These are phyloP conservation scores for Rhizopogon vesiculosus DNA, from an alignment of 768 basidiomycete species.

Conservation along the genomic window DNA sequence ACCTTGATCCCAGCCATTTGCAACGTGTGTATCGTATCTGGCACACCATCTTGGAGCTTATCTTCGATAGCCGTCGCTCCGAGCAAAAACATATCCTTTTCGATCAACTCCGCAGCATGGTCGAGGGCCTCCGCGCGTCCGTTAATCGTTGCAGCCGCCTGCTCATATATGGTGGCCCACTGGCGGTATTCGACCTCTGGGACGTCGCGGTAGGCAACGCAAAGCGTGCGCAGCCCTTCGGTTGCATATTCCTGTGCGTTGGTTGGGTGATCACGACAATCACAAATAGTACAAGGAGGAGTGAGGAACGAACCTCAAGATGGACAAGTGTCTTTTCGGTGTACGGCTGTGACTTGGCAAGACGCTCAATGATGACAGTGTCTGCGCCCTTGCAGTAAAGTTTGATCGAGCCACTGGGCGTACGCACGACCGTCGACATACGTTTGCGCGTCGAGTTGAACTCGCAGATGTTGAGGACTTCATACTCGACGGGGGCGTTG, in stretches of 20 bases:
- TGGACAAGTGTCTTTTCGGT: conserved; percentile 85
- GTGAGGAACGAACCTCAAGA: conserved; percentile 63
- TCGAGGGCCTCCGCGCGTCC: conserved; percentile 95
- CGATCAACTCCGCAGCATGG: conserved; percentile 91
- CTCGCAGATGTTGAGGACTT: conserved; percentile 95
- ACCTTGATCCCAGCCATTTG: conserved; percentile 99
- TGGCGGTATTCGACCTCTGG: conserved; percentile 85
- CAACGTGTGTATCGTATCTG: conserved; percentile 94
- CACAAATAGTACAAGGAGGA: not conserved
- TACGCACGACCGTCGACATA: conserved; percentile 93
- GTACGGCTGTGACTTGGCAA: conserved; percentile 80
- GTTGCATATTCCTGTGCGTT: conserved; percentile 83
- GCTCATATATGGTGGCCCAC: conserved; percentile 85
- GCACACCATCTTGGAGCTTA: conserved; percentile 97
- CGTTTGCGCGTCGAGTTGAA: conserved; percentile 98
- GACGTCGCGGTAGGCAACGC: conserved; percentile 91
- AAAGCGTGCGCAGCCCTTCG: conserved; percentile 95
- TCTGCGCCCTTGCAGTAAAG: conserved; percentile 97
- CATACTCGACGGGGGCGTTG: conserved; percentile 72
- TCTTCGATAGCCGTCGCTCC: conserved; percentile 99
- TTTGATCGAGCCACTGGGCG: conserved; percentile 88
- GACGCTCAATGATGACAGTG: conserved; percentile 91
- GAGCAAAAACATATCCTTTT: conserved; percentile 87
- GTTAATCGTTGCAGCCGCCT: conserved; percentile 92
- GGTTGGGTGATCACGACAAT: conserved; percentile 3